Evolutionary conservation across 176 grass and related monocot genomes (phyloP).

Genomic region (Musa beccarii): DNA sequence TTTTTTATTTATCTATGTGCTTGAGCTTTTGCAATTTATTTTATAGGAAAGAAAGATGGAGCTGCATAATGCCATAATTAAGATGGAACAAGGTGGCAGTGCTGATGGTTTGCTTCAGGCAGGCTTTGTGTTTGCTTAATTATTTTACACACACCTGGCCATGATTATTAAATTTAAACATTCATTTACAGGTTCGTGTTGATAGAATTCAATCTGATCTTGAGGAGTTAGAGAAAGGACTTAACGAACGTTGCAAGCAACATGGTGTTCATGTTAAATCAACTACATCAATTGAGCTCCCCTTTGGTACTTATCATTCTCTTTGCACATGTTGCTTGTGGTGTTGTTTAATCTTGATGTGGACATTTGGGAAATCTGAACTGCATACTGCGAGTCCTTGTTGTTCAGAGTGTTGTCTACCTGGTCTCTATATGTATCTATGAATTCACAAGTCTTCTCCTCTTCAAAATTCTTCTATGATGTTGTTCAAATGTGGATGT

Average conservation of each 20-base stretch:
- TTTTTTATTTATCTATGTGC: not conserved
- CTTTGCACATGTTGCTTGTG: not conserved
- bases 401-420: no score
- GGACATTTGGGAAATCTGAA: conserved; percentile 1
- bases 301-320: conserved; percentile 51
- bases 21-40: conserved; percentile 16
- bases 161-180: conserved; percentile 19
- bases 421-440: no score
- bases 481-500: no score
- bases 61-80: conserved; percentile 75
- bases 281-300: conserved; percentile 70
- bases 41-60: conserved; percentile 90
- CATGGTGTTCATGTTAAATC: conserved; percentile 68
- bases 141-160: not conserved
- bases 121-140: conserved; percentile 24
- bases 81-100: conserved; percentile 97
- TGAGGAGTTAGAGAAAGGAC: conserved; percentile 88
- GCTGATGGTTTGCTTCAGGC: conserved; percentile 99
- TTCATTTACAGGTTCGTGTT: conserved; percentile 63
- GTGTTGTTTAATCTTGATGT: not conserved
- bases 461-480: no score
- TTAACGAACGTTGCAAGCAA: conserved; percentile 83
- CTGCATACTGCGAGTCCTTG: not conserved
- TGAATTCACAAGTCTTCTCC: no score
- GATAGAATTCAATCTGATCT: conserved; percentile 92